These are phyloP conservation scores for Dactylella cylindrospora DNA, from an alignment of 2,329 filamentous ascomycete species.

Conservation along the genomic window DNA sequence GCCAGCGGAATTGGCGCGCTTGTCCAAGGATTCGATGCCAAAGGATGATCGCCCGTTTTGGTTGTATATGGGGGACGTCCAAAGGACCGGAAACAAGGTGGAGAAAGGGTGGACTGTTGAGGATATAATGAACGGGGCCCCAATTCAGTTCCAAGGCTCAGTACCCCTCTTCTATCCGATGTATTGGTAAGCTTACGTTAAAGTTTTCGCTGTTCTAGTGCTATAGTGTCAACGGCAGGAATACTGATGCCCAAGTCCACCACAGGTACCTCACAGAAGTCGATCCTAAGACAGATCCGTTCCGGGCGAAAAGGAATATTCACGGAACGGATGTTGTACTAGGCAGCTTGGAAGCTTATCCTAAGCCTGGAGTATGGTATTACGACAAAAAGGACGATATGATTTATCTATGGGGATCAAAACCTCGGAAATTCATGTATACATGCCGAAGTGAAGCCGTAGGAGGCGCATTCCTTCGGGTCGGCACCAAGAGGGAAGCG, in stretches of 20 bases:
- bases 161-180: slow-evolving; percentile 17
- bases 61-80: slow-evolving; percentile 13
- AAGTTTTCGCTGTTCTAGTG: too few relatives aligned
- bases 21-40: neutral
- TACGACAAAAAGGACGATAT: slow-evolving; percentile 1
- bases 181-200: slow-evolving; percentile 24
- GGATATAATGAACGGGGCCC: slow-evolving; percentile 13
- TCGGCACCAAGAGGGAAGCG: neutral
- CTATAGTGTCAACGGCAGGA: too few relatives aligned
- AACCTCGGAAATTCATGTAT: slow-evolving; percentile 37
- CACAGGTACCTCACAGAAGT: slow-evolving; percentile 25
- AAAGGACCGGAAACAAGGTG: slow-evolving; percentile 19
- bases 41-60: slow-evolving; percentile 13
- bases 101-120: slow-evolving; percentile 4
- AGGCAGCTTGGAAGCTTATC: slow-evolving; percentile 2
- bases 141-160: slow-evolving; percentile 29
- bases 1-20: slow-evolving; percentile 1
- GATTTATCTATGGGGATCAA: slow-evolving; percentile 19
- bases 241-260: too few relatives aligned
- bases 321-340: slow-evolving; percentile 13
- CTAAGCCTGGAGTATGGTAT: slow-evolving; percentile 26
- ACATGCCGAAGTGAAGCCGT: slow-evolving; percentile 11
- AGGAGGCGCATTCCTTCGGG: slow-evolving; percentile 15
- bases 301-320: neutral
- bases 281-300: slow-evolving; percentile 10